Conservation (phyloP, 1,284 basidiomycete genomes). For the Volvariella volvacea region DNA sequence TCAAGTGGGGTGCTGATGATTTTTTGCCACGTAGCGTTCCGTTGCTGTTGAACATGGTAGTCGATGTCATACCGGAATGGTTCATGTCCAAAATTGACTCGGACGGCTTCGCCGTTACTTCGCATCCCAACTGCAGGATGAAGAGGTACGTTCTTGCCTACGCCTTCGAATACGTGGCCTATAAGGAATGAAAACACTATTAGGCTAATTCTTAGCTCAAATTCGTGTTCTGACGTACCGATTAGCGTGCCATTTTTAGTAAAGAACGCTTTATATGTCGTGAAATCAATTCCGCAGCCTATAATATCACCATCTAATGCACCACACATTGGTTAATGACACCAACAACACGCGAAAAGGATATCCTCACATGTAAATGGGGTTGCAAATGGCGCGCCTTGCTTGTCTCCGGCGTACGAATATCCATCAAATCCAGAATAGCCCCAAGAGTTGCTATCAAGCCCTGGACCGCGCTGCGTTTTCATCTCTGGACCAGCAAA, state of each 20-base stretch:
- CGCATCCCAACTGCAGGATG: constrained; percentile 87
- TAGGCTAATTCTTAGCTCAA: constrained; percentile 7
- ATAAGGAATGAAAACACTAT: constrained; percentile 8
- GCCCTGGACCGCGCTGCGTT: constrained; percentile 77
- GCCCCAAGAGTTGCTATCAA: constrained; percentile 88
- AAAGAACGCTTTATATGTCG: constrained; percentile 73
- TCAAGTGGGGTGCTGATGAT: constrained; percentile 51
- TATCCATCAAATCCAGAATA: constrained; percentile 92
- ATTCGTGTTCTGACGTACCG: constrained; percentile 36
- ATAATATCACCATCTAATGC: constrained; percentile 72
- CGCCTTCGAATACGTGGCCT: constrained; percentile 69
- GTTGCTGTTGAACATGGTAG: constrained; percentile 64
- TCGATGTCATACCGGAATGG: constrained; percentile 88
- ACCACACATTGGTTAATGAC: too few species aligned
- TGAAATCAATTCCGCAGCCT: constrained; percentile 88
- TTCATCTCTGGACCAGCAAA: constrained; percentile 50
- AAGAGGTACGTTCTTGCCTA: constrained; percentile 58
- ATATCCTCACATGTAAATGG: not conserved
- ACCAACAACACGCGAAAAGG: not conserved
- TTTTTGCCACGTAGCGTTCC: constrained; percentile 54
- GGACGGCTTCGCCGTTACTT: constrained; percentile 64
- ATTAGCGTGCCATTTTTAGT: constrained; percentile 83
- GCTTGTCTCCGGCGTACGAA: constrained; percentile 68
- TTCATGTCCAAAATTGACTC: constrained; percentile 82
- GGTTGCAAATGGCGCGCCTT: constrained; percentile 33